Percentiles rank a stretch among this genome's conserved stretches.
These are phyloP conservation scores for Neurospora pannonica DNA, from an alignment of 495 filamentous ascomycete genomes.

Conservation along the genomic window DNA sequence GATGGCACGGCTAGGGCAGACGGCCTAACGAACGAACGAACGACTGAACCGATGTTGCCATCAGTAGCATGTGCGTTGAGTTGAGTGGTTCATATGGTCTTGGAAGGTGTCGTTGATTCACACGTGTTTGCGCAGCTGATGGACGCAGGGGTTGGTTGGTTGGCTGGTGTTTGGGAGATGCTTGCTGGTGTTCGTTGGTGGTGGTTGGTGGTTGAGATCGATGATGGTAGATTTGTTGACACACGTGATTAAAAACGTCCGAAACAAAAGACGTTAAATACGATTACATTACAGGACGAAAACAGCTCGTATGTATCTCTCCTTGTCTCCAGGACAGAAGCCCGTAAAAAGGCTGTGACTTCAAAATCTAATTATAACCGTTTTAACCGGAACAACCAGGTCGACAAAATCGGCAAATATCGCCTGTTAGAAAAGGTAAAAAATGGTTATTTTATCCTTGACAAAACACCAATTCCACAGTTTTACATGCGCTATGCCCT, in stretches of 20 bases:
- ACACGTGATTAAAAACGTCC: background rate
- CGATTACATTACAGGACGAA: background rate
- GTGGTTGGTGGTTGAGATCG: background rate
- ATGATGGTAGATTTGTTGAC: background rate
- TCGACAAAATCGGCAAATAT: background rate
- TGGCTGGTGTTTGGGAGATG: background rate
- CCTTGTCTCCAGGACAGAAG: background rate
- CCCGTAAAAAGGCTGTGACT: background rate
- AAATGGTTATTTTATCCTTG: background rate
- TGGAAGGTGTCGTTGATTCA: background rate
- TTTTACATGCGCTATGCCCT: background rate
- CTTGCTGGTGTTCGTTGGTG: background rate
- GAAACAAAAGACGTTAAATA: background rate
- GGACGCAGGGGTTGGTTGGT: background rate
- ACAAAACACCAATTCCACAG: background rate
- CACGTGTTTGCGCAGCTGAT: background rate
- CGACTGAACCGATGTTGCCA: background rate
- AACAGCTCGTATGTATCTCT: background rate
- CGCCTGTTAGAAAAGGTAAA: background rate
- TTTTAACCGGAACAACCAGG: background rate
- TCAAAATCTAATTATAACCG: background rate
- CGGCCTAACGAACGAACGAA: background rate
- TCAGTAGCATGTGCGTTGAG: background rate
- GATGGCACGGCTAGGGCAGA: background rate
- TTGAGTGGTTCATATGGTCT: background rate